Base-by-base conservation (phyloP, 1,284 basidiomycete genomes). In the Pseudozyma sp. region DNA sequence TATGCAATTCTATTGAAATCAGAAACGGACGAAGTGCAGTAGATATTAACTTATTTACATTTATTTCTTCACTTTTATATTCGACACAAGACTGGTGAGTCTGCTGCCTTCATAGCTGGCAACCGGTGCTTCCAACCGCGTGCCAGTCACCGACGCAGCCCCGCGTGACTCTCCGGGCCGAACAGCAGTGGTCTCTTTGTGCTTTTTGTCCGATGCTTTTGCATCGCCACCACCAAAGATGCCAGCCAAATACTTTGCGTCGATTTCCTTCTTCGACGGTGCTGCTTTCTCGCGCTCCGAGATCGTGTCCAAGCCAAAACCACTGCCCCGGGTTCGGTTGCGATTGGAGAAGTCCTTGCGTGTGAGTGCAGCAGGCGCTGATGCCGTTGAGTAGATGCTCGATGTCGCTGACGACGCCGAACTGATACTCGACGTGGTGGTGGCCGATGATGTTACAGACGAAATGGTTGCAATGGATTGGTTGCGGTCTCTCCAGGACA, bases 401-500 rank as follows among this genome's bases (percentile, higher is more conserved):
- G 71, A 71, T 10, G 70, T 63, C 10, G 70, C 72, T 11, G 78
- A 79, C 6, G 66, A 62, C 16, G 56, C 12, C 16, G 72, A 72
- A 45, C 66, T 67, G 40, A 56, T 58, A 25, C 63, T 74, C 49
- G 74, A 77, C 0, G 59, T 31, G 5, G 71, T 68, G 8, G 62
- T 70, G 42, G 52, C 56, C 38, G 69, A 77, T 11, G 71, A 74
- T 7, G 61, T 47, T 2, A 77, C 38, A 16, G 72, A 75, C 1
- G 67, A 67, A 12, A 77, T 25, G 5, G 75, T 74, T 5, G 67
- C 70, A 35, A 52, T 66, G 1, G 76, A 78, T 21, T 62, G 72
- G 39, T 79, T 79, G 0, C 72, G 74, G 36, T 79, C 78, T 9
- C 78, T 52, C 78, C 78, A 79, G 35, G 73, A 76, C 56, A 73